Evolutionary conservation across 2,329 filamentous ascomycete species (phyloP).

Genomic region (Xylariales sp.): DNA sequence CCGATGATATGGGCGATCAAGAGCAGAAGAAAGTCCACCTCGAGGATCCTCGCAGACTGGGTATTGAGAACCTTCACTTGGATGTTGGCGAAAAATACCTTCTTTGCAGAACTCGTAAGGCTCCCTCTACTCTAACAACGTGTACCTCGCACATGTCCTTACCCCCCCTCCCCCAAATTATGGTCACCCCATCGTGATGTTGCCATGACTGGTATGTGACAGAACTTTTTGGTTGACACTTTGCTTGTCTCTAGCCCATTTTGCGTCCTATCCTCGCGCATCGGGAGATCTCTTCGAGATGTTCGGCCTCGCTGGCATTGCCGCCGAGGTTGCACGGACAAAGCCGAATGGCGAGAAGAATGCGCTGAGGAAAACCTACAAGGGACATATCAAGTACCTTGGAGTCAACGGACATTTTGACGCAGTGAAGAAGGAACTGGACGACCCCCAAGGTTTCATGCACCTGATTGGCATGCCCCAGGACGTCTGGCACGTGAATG

Average conservation of each 20-base stretch:
- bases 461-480: constrained; percentile 47
- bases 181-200: too few relatives aligned
- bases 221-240: constrained; percentile 39
- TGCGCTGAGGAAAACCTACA: constrained; percentile 62
- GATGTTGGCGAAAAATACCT: constrained; percentile 65
- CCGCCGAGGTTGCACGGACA: constrained; percentile 57
- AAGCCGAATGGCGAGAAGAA: constrained; percentile 65
- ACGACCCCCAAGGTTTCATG: constrained; percentile 48
- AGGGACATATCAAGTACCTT: constrained; percentile 61
- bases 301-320: constrained; percentile 52
- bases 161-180: not conserved
- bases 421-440: constrained; percentile 49
- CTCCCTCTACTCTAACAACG: constrained; percentile 38
- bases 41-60: constrained; percentile 52
- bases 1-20: constrained; percentile 52
- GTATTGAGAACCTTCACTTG: constrained; percentile 60
- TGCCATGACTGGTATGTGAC: too few relatives aligned
- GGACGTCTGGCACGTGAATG: constrained; percentile 52
- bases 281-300: constrained; percentile 56
- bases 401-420: constrained; percentile 60
- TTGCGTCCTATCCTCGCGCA: constrained; percentile 40
- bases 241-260: constrained; percentile 42
- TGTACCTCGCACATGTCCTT: not conserved
- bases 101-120: constrained; percentile 63
- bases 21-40: constrained; percentile 58